Base-by-base conservation (phyloP, 2,329 filamentous ascomycete species). In the Fusarium avenaceum region DNA sequence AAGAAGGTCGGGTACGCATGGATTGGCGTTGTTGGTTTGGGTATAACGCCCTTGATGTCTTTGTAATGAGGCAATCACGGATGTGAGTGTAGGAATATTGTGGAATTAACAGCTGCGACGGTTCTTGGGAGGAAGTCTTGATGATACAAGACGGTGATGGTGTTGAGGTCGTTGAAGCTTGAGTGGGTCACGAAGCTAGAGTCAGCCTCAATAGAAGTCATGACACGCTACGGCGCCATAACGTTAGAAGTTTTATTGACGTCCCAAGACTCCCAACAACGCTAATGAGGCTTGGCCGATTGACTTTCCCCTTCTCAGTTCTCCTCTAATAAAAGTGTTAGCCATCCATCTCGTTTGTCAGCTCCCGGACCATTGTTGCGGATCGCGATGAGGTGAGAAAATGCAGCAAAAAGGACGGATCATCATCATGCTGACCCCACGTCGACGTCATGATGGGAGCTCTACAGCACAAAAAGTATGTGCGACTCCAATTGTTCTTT, bases 361-460 rank as follows among this genome's bases (percentile, higher is more conserved):
- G 54, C 38, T 39, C 33, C 26, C 9, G 33, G 38, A 22, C 7
- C 9, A 19, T 24, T 14, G n/a, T 26, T 11, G 19, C 38, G 42
- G 49, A 67, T 69, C 42, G 48, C 28, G 65, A 69, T 69, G 30
- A 53, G 24, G 24, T 15, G 33, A 38, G 33, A 38, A n/a, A 17
- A 38, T 33, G 28, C 15, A 26, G 7, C 32, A 39, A 19, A 43
- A 38, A 63, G 50, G 39, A 45, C 24, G 32, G 48, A 52, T 64
- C 57, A 68, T 51, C 62, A 69, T 69, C 52, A 69, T 67, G 40
- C n/a, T 70, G 57, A 69, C 66, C 53, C 65, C 66, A 64, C 66
- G 66, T 70, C 66, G 66, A 69, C 66, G 66, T 69, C 66, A 69
- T 69, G 57, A 63, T 33, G 44, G 35, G 33, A 49, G 30, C 40